A percentile compares a stretch with the other conserved stretches of the same genome.
These are phyloP conservation scores for Nymphaea thermarum DNA, from an alignment of 164 flowering plant species.

Conservation along the genomic window DNA sequence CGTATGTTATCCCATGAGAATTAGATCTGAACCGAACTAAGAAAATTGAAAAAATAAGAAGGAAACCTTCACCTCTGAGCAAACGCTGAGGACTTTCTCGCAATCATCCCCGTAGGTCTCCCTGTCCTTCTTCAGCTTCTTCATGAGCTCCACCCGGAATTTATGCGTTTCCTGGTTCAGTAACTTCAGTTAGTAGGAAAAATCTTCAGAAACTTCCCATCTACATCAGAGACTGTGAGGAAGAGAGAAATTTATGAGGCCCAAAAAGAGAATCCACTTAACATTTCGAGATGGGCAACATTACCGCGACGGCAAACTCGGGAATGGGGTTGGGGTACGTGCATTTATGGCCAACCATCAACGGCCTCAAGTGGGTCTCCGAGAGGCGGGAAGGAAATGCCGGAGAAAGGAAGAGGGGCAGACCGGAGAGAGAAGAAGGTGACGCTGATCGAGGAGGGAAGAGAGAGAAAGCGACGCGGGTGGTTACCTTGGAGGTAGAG, in stretches of 20 bases:
- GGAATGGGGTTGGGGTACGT: slow-evolving; percentile 47
- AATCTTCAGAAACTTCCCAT: neutral
- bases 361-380: slow-evolving; percentile 1
- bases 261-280: neutral
- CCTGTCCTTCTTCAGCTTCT: slow-evolving; percentile 29
- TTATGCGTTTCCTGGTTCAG: slow-evolving; percentile 40
- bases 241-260: neutral
- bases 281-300: slow-evolving; percentile 1
- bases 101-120: slow-evolving; percentile 46
- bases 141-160: slow-evolving; percentile 38
- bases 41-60: neutral
- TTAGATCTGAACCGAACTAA: neutral
- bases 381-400: neutral
- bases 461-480: neutral
- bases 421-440: neutral
- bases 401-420: neutral
- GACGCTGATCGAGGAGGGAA: neutral
- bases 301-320: slow-evolving; percentile 35
- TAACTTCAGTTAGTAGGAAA: too few species aligned
- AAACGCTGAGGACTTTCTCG: slow-evolving; percentile 31
- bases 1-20: neutral
- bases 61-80: slow-evolving; percentile 30
- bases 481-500: neutral
- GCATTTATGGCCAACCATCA: slow-evolving; percentile 14
- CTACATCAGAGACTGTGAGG: neutral